Evolutionary conservation across 2,329 filamentous ascomycete species (phyloP).

Genomic region (Trichoderma sp.): DNA sequence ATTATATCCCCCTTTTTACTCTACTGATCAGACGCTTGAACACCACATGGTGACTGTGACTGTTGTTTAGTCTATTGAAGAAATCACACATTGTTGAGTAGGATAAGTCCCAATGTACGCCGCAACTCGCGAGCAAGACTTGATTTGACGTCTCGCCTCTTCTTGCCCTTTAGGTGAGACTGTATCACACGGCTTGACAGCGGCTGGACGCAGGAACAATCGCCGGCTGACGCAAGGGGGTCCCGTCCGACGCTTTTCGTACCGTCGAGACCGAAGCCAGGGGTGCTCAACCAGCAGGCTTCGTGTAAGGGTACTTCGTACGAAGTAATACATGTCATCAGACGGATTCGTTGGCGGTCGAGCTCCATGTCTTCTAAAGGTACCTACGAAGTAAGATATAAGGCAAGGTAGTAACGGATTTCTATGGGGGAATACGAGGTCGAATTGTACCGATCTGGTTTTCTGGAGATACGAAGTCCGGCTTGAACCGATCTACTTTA

Average conservation of each 20-base stretch:
- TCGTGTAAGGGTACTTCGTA: not conserved
- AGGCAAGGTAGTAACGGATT: too few relatives aligned
- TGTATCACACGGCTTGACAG: conserved; percentile 6
- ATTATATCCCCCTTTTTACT: conserved; percentile 20
- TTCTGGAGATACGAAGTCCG: too few relatives aligned
- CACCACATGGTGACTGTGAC: not conserved
- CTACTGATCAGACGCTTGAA: not conserved
- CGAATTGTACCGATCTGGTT: too few relatives aligned
- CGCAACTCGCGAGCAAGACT: too few relatives aligned
- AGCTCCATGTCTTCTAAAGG: too few relatives aligned
- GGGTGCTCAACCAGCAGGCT: not conserved
- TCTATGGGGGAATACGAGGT: too few relatives aligned
- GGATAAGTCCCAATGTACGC: too few relatives aligned
- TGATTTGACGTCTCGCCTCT: not conserved
- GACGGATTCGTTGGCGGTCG: not conserved
- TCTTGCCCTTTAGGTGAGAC: not conserved
- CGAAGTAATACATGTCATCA: not conserved
- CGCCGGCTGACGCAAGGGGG: conserved; percentile 8
- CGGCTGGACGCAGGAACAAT: conserved; percentile 10
- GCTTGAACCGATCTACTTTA: too few relatives aligned
- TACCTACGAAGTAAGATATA: too few relatives aligned
- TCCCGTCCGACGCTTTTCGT: not conserved
- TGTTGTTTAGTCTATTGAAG: not conserved
- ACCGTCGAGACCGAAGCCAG: not conserved
- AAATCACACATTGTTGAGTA: not conserved